Evolutionary conservation across 2,329 filamentous ascomycete genomes (phyloP), one percentile per base, ranked within the genome.

Genomic region (Nemania sp.): DNA sequence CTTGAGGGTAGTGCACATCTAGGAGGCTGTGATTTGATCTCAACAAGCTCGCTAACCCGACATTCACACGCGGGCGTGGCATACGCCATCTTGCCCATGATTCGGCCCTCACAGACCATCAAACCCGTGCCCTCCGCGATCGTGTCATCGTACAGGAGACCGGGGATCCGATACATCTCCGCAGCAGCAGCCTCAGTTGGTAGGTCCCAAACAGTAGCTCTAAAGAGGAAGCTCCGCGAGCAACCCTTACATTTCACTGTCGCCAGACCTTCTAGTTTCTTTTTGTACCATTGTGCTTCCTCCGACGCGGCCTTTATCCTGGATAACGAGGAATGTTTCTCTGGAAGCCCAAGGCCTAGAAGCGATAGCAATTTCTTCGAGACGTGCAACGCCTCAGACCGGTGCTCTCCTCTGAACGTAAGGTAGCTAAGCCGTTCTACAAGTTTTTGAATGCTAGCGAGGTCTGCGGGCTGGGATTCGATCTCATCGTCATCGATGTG

Each of bases 51-150:
- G 6, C 51, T 56, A 18, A 58, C 32, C 20, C 66, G 43, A 58
- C 66, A 66, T 3, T 58, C 62, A 27, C 62, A 66, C 45, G 62
- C 61, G 20, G 65, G 55, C 24, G 61, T 68, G 35, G 61, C 66
- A 64, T 68, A 68, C 4, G 66, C 62, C 62, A 62, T 62, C 32
- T 65, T 66, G 22, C 62, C 66, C 10, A 65, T 15, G 35, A 68
- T 61, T 18, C n/a, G 45, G 18, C 66, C 66, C n/a, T 54, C 53
- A 13, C 26, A 41, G 24, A 69, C 15, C n/a, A 69, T 38, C 45
- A 64, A 53, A 10, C 65, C 65, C n/a, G 22, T 27, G 7, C 65
- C 65, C 38, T 61, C 65, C 18, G 41, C 41, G 45, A 64, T 13
- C 1, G 60, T 68, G 27, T 68, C 65, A n/a, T 68, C 61, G 27